Percentiles rank a stretch among this genome's conserved stretches.
These are phyloP conservation scores for Chrysanthemum seticuspe DNA, from an alignment of 129 eudicot species.

Conservation along the genomic window DNA sequence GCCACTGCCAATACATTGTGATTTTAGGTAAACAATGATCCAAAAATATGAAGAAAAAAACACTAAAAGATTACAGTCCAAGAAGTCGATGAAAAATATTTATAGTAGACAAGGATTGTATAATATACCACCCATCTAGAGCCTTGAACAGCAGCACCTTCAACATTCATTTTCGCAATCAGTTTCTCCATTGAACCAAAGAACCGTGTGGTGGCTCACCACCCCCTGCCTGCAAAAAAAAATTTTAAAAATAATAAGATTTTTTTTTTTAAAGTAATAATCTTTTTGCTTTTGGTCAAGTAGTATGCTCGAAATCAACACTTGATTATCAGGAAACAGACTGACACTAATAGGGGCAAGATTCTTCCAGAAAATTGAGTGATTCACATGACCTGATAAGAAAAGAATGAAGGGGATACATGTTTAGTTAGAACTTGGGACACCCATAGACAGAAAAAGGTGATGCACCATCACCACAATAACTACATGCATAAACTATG, in stretches of 20 bases:
- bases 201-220: constrained; percentile 77
- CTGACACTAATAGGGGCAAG: constrained; percentile 72
- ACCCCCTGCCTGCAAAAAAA: constrained; percentile 57
- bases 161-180: constrained; percentile 81
- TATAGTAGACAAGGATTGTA: background rate
- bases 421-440: background rate
- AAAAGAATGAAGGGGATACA: background rate
- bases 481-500: background rate
- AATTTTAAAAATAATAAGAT: background rate
- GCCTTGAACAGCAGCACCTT: constrained; percentile 96
- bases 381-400: constrained; percentile 85
- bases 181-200: constrained; percentile 77
- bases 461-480: background rate
- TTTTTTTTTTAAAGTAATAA: no score
- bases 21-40: constrained; percentile 6
- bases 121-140: constrained; percentile 98
- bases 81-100: background rate
- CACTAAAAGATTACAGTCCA: background rate
- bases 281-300: constrained; percentile 8
- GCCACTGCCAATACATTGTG: constrained; percentile 63
- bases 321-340: constrained; percentile 4
- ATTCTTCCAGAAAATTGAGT: constrained; percentile 98
- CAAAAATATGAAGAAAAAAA: background rate
- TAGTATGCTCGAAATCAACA: constrained; percentile 10
- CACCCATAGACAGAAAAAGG: background rate